These are phyloP conservation scores for Emmonsiellopsis sp. DNA, from an alignment of 2,329 filamentous ascomycete genomes.

Conservation along the genomic window DNA sequence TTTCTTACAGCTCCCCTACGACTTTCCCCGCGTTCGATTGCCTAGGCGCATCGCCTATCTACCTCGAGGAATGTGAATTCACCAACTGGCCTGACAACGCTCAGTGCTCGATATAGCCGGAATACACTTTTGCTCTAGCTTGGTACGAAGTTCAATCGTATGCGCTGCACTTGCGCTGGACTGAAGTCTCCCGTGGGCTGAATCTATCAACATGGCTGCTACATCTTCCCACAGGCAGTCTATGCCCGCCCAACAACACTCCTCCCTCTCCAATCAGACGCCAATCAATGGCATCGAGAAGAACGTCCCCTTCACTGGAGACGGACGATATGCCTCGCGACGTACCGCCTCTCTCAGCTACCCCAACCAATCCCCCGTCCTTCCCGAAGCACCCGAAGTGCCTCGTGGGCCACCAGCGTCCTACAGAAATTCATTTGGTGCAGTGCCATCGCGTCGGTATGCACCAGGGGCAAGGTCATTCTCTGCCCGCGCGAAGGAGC, in stretches of 20 bases:
- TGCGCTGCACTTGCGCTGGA: background rate
- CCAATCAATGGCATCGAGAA: constrained; percentile 12
- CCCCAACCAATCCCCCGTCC: constrained; percentile 10
- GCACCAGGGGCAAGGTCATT: constrained; percentile 16
- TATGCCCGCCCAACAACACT: background rate
- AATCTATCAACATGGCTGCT: background rate
- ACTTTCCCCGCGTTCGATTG: background rate
- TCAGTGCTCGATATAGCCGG: background rate
- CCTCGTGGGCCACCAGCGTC: constrained; percentile 50
- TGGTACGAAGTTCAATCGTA: background rate
- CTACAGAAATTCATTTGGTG: constrained; percentile 43
- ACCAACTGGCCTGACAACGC: background rate
- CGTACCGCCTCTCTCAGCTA: constrained; percentile 1
- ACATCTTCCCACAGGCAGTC: constrained; percentile 1
- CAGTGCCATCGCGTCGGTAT: constrained; percentile 18
- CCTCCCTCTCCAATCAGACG: constrained; percentile 2
- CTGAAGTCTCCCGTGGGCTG: background rate
- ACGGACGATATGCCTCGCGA: background rate
- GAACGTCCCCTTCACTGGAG: constrained; percentile 13
- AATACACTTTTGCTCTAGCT: background rate
- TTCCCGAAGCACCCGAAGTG: constrained; percentile 50
- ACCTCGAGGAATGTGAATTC: background rate
- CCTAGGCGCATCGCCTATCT: background rate
- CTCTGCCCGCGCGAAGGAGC: constrained; percentile 12
- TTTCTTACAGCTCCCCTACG: background rate